phyloP scores from a whole-genome alignment of 345 rosid species.

The Chamaenerion angustifolium region DNA sequence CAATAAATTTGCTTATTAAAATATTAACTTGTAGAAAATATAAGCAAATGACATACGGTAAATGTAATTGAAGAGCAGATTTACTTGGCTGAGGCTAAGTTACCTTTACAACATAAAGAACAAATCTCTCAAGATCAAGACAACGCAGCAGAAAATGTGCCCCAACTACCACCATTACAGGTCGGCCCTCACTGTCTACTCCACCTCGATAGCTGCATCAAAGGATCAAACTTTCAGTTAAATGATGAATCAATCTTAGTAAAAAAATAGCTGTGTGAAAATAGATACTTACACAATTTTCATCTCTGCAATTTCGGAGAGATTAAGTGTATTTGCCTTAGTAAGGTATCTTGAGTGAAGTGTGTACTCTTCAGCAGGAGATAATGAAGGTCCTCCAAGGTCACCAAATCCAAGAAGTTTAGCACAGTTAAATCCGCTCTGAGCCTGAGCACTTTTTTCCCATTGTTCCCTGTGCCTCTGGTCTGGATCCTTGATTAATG shows the following conservation, averaged over 20 bases:
- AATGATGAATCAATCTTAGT: not conserved
- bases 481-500: slow-evolving; percentile 94
- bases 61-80: not conserved
- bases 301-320: slow-evolving; percentile 96
- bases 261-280: not conserved
- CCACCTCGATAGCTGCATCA: slow-evolving; percentile 83
- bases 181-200: slow-evolving; percentile 88
- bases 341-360: slow-evolving; percentile 92
- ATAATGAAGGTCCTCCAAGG: slow-evolving; percentile 72
- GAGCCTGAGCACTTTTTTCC: slow-evolving; percentile 92
- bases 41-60: too few relatives aligned
- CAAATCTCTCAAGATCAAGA: slow-evolving; percentile 88
- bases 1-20: not conserved
- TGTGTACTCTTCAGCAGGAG: slow-evolving; percentile 95
- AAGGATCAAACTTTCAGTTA: not conserved
- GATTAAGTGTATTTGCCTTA: slow-evolving; percentile 87
- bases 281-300: slow-evolving; percentile 71
- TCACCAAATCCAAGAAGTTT: slow-evolving; percentile 93
- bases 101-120: slow-evolving; percentile 78
- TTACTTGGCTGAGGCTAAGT: not conserved
- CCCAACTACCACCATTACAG: slow-evolving; percentile 97
- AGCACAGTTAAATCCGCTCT: slow-evolving; percentile 76
- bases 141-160: slow-evolving; percentile 95
- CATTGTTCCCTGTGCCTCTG: slow-evolving; percentile 87
- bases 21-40: too few relatives aligned